Percentiles rank a stretch among this genome's conserved stretches.
phyloP scores from a whole-genome alignment of 306 rosid species.

The Biancaea sappan region DNA sequence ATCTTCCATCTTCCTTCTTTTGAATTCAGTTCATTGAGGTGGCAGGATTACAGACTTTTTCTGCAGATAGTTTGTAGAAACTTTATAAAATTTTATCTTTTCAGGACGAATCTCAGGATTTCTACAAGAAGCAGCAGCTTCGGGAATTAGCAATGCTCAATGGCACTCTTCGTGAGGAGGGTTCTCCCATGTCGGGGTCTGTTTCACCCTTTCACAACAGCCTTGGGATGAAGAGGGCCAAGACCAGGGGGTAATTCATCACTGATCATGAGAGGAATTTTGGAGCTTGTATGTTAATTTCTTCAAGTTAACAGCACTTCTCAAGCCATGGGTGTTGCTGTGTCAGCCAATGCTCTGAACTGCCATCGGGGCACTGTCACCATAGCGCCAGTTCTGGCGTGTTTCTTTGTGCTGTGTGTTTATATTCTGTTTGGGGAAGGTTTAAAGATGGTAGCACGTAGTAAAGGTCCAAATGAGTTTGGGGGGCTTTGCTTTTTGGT shows the following conservation, averaged over 20 bases:
- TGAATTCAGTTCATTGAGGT: slow-evolving; percentile 11
- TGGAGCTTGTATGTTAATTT: slow-evolving; percentile 60
- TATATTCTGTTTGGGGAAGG: slow-evolving; percentile 51
- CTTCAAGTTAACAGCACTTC: slow-evolving; percentile 52
- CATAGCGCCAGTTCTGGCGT: slow-evolving; percentile 62
- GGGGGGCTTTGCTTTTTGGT: slow-evolving; percentile 48
- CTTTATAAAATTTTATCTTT: slow-evolving; percentile 22
- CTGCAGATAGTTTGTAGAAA: slow-evolving; percentile 22
- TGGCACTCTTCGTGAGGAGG: slow-evolving; percentile 95
- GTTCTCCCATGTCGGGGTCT: slow-evolving; percentile 95
- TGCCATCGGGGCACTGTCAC: slow-evolving; percentile 85
- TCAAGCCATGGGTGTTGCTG: slow-evolving; percentile 53
- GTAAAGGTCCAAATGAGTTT: slow-evolving; percentile 48
- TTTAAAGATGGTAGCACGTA: slow-evolving; percentile 45
- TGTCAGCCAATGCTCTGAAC: slow-evolving; percentile 61
- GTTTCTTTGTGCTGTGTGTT: slow-evolving; percentile 79
- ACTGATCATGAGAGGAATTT: slow-evolving; percentile 42
- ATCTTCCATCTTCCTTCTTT: not conserved
- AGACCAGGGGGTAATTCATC: slow-evolving; percentile 77
- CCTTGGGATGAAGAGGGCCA: slow-evolving; percentile 99
- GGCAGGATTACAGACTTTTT: not conserved
- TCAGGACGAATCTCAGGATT: slow-evolving; percentile 95
- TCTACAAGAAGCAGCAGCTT: slow-evolving; percentile 97
- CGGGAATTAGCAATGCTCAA: slow-evolving; percentile 91
- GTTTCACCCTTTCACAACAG: slow-evolving; percentile 83